Evolutionary conservation across 139 green algal species (phyloP).

Genomic region (Edaphochlamys debaryana): DNA sequence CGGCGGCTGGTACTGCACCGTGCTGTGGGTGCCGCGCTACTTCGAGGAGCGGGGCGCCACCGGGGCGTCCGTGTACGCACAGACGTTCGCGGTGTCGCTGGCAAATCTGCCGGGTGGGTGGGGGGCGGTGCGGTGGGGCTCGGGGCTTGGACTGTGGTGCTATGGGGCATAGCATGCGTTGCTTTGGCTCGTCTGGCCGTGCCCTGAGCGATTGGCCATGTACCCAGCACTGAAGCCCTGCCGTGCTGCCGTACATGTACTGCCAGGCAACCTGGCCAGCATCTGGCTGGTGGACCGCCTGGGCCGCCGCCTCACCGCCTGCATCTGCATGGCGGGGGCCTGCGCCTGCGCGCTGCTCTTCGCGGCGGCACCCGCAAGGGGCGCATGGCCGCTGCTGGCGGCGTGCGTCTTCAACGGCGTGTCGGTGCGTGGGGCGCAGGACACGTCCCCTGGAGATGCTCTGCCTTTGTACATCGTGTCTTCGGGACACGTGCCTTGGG

Average conservation of each 20-base stretch:
- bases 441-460: slow-evolving; percentile 61
- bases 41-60: slow-evolving; percentile 47
- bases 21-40: slow-evolving; percentile 58
- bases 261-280: slow-evolving; percentile 63
- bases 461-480: too few relatives aligned
- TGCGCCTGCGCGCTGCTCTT: slow-evolving; percentile 53
- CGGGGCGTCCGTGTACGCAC: slow-evolving; percentile 49
- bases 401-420: slow-evolving; percentile 63
- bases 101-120: slow-evolving; percentile 66
- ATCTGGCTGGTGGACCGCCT: slow-evolving; percentile 59
- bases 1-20: slow-evolving; percentile 54
- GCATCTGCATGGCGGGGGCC: slow-evolving; percentile 53
- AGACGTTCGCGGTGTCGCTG: slow-evolving; percentile 60
- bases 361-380: slow-evolving; percentile 47
- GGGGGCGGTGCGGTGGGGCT: too few relatives aligned
- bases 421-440: slow-evolving; percentile 57
- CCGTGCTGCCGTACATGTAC: too few relatives aligned
- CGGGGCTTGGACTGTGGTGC: too few relatives aligned
- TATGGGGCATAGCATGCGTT: too few relatives aligned
- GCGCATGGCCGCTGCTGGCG: slow-evolving; percentile 50
- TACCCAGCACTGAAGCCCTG: too few relatives aligned
- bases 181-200: too few relatives aligned
- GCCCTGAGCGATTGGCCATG: too few relatives aligned
- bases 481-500: too few relatives aligned
- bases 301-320: slow-evolving; percentile 53